Evolutionary conservation across 768 basidiomycete species (phyloP).

Genomic region (Leccinum subgranulosum): DNA sequence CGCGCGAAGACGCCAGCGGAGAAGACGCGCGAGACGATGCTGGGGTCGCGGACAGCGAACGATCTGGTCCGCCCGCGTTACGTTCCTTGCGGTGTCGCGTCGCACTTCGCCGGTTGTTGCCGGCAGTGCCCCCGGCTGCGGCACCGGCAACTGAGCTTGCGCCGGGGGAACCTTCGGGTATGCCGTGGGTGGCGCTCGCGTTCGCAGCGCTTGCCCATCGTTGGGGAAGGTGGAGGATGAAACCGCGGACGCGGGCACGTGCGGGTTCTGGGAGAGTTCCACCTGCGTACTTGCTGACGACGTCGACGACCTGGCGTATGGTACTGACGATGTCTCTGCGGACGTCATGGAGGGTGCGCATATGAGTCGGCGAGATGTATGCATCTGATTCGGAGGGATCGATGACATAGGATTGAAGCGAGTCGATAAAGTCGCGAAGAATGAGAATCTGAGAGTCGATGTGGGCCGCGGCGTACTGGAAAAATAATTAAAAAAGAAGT

Average conservation of each 20-base stretch:
- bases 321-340: constrained; percentile 86
- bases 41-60: constrained; percentile 31
- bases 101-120: constrained; percentile 17
- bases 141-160: constrained; percentile 38
- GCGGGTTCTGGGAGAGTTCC: constrained; percentile 86
- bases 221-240: constrained; percentile 77
- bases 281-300: constrained; percentile 83
- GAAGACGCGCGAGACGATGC: constrained; percentile 35
- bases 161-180: constrained; percentile 29
- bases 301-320: constrained; percentile 84
- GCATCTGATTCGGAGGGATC: constrained; percentile 26
- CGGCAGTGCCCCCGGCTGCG: constrained; percentile 20
- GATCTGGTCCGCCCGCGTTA: constrained; percentile 34
- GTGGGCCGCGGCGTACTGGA: constrained; percentile 79
- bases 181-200: constrained; percentile 12
- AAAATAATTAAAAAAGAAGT: neutral
- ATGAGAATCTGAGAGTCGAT: constrained; percentile 86
- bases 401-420: constrained; percentile 45
- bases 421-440: constrained; percentile 78
- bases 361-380: constrained; percentile 46
- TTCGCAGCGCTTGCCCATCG: constrained; percentile 62
- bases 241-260: constrained; percentile 63
- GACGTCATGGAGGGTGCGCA: constrained; percentile 68
- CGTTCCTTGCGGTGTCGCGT: constrained; percentile 37
- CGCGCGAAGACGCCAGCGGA: constrained; percentile 27